Base-by-base conservation (phyloP, 306 rosid species). In the Prosopis cineraria region DNA sequence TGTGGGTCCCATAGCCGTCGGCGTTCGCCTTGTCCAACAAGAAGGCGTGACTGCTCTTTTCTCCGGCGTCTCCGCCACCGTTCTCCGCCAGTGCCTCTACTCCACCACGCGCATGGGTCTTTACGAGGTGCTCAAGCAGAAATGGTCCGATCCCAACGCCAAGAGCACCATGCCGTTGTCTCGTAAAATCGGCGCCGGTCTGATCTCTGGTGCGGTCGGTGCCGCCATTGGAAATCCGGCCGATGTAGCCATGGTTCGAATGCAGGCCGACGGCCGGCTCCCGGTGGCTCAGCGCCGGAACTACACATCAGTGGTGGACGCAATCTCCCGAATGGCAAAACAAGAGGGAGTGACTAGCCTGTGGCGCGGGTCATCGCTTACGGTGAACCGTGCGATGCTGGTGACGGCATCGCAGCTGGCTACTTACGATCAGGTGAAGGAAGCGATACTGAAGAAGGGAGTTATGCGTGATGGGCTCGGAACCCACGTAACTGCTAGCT, bases 51-150 rank as follows among this genome's bases (percentile, higher is more conserved):
- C 80, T 0, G 94, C 97, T 0, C 64, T 91, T n/a, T 91, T 88
- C 82, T 86, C 94, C 45, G 94, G 97, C 30, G 86, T 91, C 5
- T 91, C 97, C 33, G 94, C 97, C 66, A 91, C 94, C 59, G 79
- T 91, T 45, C 94, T 91, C 85, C 93, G 94, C 14, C 97, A 91
- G 83, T 76, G 81, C 1, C 87, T 91, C 3, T 91, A 91, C 79
- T 91, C 97, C 62, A 91, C 97, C 52, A 91, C 97, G 44, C 88
- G 94, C 4, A 91, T 91, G 97, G 97, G 97, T 0, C 90, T 91
- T 52, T 91, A 91, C 71, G 97, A 91, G 40, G 65, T 89, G 8
- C 89, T 91, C 6, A 91, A 88, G 58, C 79, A 84, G 34, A 88
- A 85, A 13, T 91, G 94, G 97, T 59, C 97, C 24, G 89, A 87